Percentiles rank a stretch among this genome's conserved stretches.
These are phyloP conservation scores for Pseudogymnoascus sp. DNA, from an alignment of 2,329 filamentous ascomycete genomes.

Conservation along the genomic window DNA sequence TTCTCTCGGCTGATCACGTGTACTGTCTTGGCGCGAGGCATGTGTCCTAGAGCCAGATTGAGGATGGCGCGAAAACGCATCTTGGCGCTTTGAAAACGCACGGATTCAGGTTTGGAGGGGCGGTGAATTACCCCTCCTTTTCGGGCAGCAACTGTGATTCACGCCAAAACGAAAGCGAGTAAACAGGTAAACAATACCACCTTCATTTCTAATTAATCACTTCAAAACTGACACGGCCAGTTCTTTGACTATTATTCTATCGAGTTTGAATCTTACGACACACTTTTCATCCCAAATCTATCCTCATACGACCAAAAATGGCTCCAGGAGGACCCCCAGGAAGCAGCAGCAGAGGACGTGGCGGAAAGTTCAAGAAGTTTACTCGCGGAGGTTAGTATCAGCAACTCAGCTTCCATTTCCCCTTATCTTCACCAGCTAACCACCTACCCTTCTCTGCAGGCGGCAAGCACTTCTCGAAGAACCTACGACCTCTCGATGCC, in stretches of 20 bases:
- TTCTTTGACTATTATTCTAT: neutral
- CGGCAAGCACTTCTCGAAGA: slow-evolving; percentile 89
- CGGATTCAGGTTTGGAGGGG: slow-evolving; percentile 7
- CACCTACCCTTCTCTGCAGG: slow-evolving; percentile 41
- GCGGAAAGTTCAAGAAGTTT: slow-evolving; percentile 90
- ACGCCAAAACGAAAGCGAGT: slow-evolving; percentile 1
- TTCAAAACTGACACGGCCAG: neutral
- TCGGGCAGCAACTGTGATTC: slow-evolving; percentile 10
- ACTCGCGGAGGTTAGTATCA: slow-evolving; percentile 69
- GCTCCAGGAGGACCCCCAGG: slow-evolving; percentile 40
- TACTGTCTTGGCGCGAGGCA: neutral
- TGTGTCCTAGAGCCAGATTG: neutral
- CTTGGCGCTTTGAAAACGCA: slow-evolving; percentile 5
- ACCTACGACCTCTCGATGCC: slow-evolving; percentile 78
- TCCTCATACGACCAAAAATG: slow-evolving; percentile 28
- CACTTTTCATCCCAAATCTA: slow-evolving; percentile 9
- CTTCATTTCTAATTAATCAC: slow-evolving; percentile 1
- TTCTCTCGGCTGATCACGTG: neutral
- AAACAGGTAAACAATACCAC: slow-evolving; percentile 8
- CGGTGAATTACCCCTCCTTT: slow-evolving; percentile 9
- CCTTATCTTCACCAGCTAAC: slow-evolving; percentile 14
- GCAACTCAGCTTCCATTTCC: neutral
- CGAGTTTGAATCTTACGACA: slow-evolving; percentile 10
- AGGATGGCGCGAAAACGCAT: slow-evolving; percentile 3
- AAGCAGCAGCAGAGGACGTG: slow-evolving; percentile 56